Evolutionary conservation across 2,329 filamentous ascomycete genomes (phyloP), one percentile per base, ranked within the genome.

Genomic region (Periconia sp.): DNA sequence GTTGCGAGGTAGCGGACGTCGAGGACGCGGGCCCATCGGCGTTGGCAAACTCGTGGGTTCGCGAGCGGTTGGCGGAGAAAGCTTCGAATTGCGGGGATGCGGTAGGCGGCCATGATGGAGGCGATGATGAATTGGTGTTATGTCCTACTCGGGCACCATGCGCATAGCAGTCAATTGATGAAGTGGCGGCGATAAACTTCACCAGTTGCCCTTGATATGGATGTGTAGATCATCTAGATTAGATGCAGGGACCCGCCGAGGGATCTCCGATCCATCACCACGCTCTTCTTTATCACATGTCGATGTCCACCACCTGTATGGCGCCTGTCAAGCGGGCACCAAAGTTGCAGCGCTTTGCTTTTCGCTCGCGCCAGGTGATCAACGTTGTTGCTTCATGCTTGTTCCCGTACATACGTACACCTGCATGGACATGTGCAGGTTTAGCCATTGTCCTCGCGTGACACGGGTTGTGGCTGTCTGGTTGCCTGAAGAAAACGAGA

Each of bases 1-100:
- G 91, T 94, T 56, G 89, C 89, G 44, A 96, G 83, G 80, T 93
- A 96, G 60, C 92, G 91, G 45, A 96, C 87, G 74, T 97, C 91
- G 74, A 95, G 91, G 30, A 97, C 92, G 66, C 91, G 91, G 1
- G 93, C 93, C 89, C 91, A 95, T 71, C 92, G 86, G 52, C 88
- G 85, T 74, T 97, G 93, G 50, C 54, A 60, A 33, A 61, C 46
- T 17, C 68, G 66, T 1, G 68, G 68, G 47, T 62, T 66, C 11
- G 55, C 44, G 40, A 68, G 60, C 15, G 70, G 64, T 42, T 71
- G 69, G 35, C 69, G 71, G 41, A 70, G 61, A 41, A 64, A 57
- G 55, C 66, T 55, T 46, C 68, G 68, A 49, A 73, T 58, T 17
- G 67, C 60, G 31, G 68, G 65, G 27, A 64, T 49, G 43, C 66